A percentile compares a stretch with the other conserved stretches of the same genome.
Conservation (phyloP, 129 eudicot species). For the Lactuca saligna region DNA sequence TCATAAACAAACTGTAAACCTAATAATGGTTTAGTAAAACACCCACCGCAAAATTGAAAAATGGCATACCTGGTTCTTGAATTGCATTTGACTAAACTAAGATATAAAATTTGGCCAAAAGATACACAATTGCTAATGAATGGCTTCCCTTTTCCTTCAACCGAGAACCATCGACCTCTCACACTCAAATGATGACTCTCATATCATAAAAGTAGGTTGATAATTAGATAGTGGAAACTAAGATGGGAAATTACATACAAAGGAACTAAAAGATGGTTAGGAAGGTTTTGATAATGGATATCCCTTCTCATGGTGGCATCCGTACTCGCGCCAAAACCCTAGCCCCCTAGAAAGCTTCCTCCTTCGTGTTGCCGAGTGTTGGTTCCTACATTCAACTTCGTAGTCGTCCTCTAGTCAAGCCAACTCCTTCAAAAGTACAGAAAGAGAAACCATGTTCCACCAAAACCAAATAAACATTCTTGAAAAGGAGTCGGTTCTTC, state of each 20-base stretch:
- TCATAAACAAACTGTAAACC: no score
- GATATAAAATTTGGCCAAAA: no score
- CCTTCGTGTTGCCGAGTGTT: conserved; percentile 13
- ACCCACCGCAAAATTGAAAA: no score
- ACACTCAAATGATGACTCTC: conserved; percentile 10
- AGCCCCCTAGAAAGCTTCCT: conserved; percentile 42
- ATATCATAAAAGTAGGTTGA: not conserved
- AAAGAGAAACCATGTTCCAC: conserved; percentile 6
- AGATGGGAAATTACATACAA: conserved; percentile 64
- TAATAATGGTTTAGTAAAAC: no score
- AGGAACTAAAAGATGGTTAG: conserved; percentile 28
- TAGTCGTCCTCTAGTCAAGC: conserved; percentile 45
- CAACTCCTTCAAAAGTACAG: conserved; percentile 18
- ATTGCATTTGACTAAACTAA: no score
- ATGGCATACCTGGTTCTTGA: no score
- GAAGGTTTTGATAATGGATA: conserved; percentile 18
- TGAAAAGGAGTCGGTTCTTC: conserved; percentile 10
- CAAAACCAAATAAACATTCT: conserved; percentile 22
- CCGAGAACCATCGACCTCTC: conserved; percentile 3
- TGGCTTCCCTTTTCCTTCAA: conserved; percentile 14
- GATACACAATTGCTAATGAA: no score
- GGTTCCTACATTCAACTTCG: conserved; percentile 69
- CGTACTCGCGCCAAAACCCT: conserved; percentile 75
- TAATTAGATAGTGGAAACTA: not conserved
- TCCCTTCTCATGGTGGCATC: conserved; percentile 41